Base-by-base conservation (phyloP, 2,329 filamentous ascomycete species). In the Ilyonectria mors-panacis region DNA sequence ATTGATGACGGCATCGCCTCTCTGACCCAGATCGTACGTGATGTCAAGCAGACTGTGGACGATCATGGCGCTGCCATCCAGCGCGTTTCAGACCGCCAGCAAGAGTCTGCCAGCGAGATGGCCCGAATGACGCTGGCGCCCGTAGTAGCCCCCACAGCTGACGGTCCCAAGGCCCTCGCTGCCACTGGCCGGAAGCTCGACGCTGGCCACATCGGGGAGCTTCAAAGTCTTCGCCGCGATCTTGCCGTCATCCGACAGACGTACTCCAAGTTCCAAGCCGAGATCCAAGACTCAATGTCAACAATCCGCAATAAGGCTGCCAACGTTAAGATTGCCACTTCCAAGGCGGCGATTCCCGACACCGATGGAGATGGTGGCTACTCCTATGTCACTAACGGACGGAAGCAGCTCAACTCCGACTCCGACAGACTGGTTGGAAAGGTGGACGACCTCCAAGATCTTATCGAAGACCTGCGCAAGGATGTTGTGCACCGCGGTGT, bases 391-490 rank as follows among this genome's bases (percentile, higher is more conserved):
- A 92, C 93, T 72, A 88, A 86, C 39, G 95, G 95, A 55, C 97
- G 97, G 79, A 97, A 97, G 81, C 89, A 91, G 66, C 89, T 99
- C 67, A 93, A 92, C 57, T 87, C 92, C 28, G 95, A 98, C 78
- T 97, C 94, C 0, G 95, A 98, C 80, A 92, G 91, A 69, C 91
- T 99, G 63, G 95, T 99, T 72, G 92, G 90, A 73, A 92, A 94
- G 77, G 96, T 99, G 12, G 96, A 99, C 78, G 95, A 98, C 77
- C 87, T 99, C n/a, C 96, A 98, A 82, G 96, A 99, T 80, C 86
- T 96, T 61, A 94, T 99, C 21, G 96, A 99, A 81, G 96, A 99
- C 78, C 88, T 99, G 48, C 94, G 96, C 68, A 98, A 99, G 83
- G 96, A 99, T 77, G 96, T 99, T 51, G 96, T 99, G 53, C 87